A percentile compares a stretch with the other conserved stretches of the same genome.
phyloP scores from a whole-genome alignment of 306 rosid species.

The Lathyrus sativus region DNA sequence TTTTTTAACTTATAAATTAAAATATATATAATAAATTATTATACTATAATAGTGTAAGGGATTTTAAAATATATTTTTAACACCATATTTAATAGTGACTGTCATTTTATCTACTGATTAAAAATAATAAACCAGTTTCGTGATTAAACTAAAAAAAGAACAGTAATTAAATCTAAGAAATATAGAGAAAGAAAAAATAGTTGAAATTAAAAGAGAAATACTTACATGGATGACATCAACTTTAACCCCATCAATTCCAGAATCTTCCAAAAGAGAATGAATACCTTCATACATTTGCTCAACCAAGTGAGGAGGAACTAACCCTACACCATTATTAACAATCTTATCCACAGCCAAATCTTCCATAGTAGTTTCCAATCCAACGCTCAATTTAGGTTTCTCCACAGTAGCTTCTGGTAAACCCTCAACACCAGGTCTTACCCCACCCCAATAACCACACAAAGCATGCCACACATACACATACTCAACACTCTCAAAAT shows the following conservation, averaged over 20 bases:
- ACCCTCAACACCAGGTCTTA: constrained; percentile 67
- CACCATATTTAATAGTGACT: too few relatives aligned
- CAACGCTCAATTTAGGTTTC: constrained; percentile 55
- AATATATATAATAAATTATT: too few relatives aligned
- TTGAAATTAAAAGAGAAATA: constrained; percentile 1
- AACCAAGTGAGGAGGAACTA: constrained; percentile 72
- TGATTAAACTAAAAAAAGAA: too few relatives aligned
- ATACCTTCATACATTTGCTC: constrained; percentile 78
- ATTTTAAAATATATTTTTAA: too few relatives aligned
- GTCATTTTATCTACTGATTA: too few relatives aligned
- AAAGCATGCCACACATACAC: constrained; percentile 97
- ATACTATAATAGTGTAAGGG: too few relatives aligned
- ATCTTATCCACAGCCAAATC: constrained; percentile 94
- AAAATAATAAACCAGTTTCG: too few relatives aligned
- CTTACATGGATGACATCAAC: constrained; percentile 95
- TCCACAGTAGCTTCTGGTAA: constrained; percentile 59
- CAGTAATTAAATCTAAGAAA: too few relatives aligned
- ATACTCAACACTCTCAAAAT: constrained; percentile 61
- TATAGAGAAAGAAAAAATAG: too few relatives aligned
- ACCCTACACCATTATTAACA: constrained; percentile 61
- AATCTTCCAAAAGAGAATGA: constrained; percentile 65
- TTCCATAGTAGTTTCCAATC: constrained; percentile 71
- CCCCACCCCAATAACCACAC: constrained; percentile 95
- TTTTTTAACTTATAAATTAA: background rate
- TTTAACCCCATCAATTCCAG: constrained; percentile 90